phyloP scores from a whole-genome alignment of 768 basidiomycete genomes.

The Suillus subaureus region DNA sequence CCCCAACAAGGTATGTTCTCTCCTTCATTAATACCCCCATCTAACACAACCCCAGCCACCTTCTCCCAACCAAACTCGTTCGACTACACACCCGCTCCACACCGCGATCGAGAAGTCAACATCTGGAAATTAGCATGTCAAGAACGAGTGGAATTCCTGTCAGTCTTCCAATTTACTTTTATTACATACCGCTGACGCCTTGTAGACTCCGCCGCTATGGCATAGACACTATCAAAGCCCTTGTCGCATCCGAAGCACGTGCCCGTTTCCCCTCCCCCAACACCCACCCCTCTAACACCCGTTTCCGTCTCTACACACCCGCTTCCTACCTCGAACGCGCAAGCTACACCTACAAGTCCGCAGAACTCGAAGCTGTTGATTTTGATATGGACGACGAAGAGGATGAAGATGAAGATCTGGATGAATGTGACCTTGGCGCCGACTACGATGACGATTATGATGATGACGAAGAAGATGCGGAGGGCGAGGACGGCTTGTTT shows the following conservation, averaged over 20 bases:
- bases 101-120: constrained; percentile 36
- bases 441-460: constrained; percentile 15
- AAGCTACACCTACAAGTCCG: constrained; percentile 32
- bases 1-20: neutral
- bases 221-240: constrained; percentile 34
- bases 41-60: neutral
- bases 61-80: constrained; percentile 5
- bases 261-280: constrained; percentile 5
- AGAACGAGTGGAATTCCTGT: constrained; percentile 37
- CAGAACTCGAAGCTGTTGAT: constrained; percentile 29
- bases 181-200: neutral
- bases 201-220: constrained; percentile 34
- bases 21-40: no score
- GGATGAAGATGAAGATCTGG: constrained; percentile 31
- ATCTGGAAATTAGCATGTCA: constrained; percentile 38
- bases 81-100: constrained; percentile 23
- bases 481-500: constrained; percentile 8
- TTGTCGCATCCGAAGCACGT: constrained; percentile 31
- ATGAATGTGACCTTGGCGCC: constrained; percentile 27
- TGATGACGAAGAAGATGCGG: constrained; percentile 20
- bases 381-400: constrained; percentile 34
- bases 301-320: constrained; percentile 34
- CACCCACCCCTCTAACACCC: constrained; percentile 12
- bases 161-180: constrained; percentile 18
- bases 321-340: constrained; percentile 14